Percentiles rank a stretch among this genome's conserved stretches.
phyloP scores from a whole-genome alignment of 371 early-diverging fungal genomes.

The Saksenaea oblongispora region DNA sequence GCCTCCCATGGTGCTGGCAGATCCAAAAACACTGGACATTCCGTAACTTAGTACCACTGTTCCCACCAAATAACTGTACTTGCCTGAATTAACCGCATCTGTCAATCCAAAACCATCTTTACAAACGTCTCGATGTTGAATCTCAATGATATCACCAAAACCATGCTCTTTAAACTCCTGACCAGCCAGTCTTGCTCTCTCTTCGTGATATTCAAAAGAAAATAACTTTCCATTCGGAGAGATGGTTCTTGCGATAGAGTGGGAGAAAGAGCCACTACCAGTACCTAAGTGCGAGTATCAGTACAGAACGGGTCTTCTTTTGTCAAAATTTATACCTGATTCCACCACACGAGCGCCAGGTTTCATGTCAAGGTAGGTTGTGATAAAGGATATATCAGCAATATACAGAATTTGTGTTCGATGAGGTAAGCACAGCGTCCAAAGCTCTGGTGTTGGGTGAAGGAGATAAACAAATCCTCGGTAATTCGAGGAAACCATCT shows the following conservation, averaged over 20 bases:
- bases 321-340: slow-evolving; percentile 57
- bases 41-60: neutral
- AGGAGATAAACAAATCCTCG: slow-evolving; percentile 87
- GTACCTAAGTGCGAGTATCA: slow-evolving; percentile 61
- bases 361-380: slow-evolving; percentile 74
- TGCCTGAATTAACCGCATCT: slow-evolving; percentile 76
- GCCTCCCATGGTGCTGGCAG: slow-evolving; percentile 98
- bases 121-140: slow-evolving; percentile 87
- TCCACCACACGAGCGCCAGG: slow-evolving; percentile 90
- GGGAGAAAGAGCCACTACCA: slow-evolving; percentile 95
- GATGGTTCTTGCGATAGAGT: slow-evolving; percentile 87
- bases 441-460: slow-evolving; percentile 93
- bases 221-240: slow-evolving; percentile 86
- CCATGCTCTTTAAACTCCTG: slow-evolving; percentile 85
- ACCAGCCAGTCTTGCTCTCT: slow-evolving; percentile 70
- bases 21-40: slow-evolving; percentile 86
- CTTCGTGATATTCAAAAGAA: slow-evolving; percentile 93
- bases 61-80: neutral
- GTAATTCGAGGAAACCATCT: slow-evolving; percentile 72
- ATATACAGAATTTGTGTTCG: slow-evolving; percentile 95
- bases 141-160: slow-evolving; percentile 63
- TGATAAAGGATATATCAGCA: slow-evolving; percentile 91
- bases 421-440: slow-evolving; percentile 92
- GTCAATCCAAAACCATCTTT: slow-evolving; percentile 84
- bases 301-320: neutral